phyloP scores from a whole-genome alignment of 257 asterid genomes.

The Capsicum baccatum region DNA sequence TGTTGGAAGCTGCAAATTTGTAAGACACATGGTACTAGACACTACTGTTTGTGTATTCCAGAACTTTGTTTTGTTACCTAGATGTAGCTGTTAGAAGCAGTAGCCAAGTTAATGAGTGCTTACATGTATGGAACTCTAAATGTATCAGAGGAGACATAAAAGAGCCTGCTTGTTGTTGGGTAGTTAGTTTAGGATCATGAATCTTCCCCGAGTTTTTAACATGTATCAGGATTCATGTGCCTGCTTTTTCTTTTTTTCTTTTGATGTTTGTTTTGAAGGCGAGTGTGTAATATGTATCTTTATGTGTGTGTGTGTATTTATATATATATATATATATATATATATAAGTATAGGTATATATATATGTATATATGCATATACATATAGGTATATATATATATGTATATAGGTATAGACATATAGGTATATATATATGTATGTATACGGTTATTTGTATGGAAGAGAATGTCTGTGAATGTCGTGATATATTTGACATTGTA shows the following conservation, averaged over 20 bases:
- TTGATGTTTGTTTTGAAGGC: neutral
- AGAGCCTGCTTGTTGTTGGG: neutral
- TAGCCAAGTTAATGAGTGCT: neutral
- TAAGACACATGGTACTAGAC: neutral
- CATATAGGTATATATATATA: too few species aligned
- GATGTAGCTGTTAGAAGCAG: neutral
- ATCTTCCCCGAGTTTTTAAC: conserved; percentile 6
- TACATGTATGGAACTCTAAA: neutral
- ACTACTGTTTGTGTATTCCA: neutral
- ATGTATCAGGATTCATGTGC: neutral
- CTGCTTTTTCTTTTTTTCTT: neutral
- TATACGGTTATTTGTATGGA: neutral
- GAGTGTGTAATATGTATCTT: neutral
- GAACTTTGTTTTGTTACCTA: neutral
- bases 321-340: too few species aligned
- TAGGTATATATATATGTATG: too few species aligned
- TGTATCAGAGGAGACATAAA: neutral
- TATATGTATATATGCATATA: too few species aligned
- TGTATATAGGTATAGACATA: too few species aligned
- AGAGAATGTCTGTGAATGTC: neutral
- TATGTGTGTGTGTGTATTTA: too few species aligned
- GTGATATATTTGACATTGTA: neutral
- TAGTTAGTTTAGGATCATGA: conserved; percentile 8
- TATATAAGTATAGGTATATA: too few species aligned
- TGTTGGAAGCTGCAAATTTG: neutral